phyloP scores from a whole-genome alignment of 768 basidiomycete species.

The Agaricus subrufescens region DNA sequence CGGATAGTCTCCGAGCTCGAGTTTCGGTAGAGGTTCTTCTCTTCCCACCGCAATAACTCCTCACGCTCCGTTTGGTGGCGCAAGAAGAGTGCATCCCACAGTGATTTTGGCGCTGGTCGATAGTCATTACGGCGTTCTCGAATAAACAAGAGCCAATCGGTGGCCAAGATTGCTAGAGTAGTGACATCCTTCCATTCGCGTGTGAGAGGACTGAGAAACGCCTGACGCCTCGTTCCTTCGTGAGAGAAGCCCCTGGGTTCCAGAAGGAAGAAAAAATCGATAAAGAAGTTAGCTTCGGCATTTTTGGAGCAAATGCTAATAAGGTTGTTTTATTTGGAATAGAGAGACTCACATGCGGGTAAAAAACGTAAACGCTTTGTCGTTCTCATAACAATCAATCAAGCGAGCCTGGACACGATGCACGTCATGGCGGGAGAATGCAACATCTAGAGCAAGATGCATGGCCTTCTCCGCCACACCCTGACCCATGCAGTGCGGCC shows the following conservation, averaged over 20 bases:
- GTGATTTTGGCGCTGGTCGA: conserved; percentile 29
- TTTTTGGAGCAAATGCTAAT: conserved; percentile 3
- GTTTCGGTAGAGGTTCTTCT: conserved; percentile 20
- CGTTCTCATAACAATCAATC: conserved; percentile 37
- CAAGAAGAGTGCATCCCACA: conserved; percentile 61
- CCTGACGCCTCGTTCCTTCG: conserved; percentile 59
- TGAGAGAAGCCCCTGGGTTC: conserved; percentile 49
- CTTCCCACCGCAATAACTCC: conserved; percentile 50
- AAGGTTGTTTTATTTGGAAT: not conserved
- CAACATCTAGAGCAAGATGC: conserved; percentile 37
- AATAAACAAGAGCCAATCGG: conserved; percentile 46
- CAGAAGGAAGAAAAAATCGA: conserved; percentile 2
- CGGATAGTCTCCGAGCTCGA: conserved; percentile 13
- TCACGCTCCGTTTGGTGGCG: conserved; percentile 57
- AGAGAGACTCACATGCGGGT: conserved; percentile 27
- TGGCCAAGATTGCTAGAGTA: conserved; percentile 55
- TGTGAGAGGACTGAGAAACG: conserved; percentile 41
- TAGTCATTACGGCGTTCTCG: conserved; percentile 16
- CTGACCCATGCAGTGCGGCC: conserved; percentile 26
- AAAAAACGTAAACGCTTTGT: conserved; percentile 43
- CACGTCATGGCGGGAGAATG: conserved; percentile 38
- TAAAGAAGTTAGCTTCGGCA: not conserved
- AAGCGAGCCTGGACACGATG: conserved; percentile 54
- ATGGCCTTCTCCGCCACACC: conserved; percentile 47
- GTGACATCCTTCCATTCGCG: conserved; percentile 55